These are phyloP conservation scores for Vitis hybrid DNA, from an alignment of 177 flowering plant genomes.

Conservation along the genomic window DNA sequence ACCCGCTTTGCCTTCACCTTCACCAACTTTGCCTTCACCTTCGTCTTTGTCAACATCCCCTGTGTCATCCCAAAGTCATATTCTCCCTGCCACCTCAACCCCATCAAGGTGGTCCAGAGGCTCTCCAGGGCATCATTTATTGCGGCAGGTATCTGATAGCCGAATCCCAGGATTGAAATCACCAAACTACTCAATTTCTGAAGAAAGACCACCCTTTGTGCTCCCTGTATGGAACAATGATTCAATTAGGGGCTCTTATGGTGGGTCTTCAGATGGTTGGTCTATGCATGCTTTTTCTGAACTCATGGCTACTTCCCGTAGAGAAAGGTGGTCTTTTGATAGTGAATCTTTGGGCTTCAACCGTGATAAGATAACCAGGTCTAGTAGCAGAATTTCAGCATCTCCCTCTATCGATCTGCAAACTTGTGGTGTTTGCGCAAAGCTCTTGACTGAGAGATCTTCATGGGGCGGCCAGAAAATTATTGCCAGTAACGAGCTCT, in stretches of 20 bases:
- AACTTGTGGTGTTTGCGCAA: conserved; percentile 59
- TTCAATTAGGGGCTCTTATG: conserved; percentile 46
- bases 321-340: conserved; percentile 77
- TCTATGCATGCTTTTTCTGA: conserved; percentile 66
- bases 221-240: conserved; percentile 50
- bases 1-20: conserved; percentile 26
- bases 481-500: conserved; percentile 34
- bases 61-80: conserved; percentile 31
- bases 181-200: conserved; percentile 42
- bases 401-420: conserved; percentile 41
- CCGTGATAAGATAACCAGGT: conserved; percentile 50
- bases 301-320: conserved; percentile 53
- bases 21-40: conserved; percentile 29
- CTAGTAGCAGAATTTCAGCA: conserved; percentile 34
- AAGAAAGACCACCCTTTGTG: conserved; percentile 39
- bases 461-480: conserved; percentile 56
- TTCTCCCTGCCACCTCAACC: conserved; percentile 40
- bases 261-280: conserved; percentile 77
- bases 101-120: conserved; percentile 39
- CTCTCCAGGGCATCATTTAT: conserved; percentile 43
- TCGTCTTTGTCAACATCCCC: conserved; percentile 47
- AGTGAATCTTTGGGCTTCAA: conserved; percentile 49
- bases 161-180: conserved; percentile 44
- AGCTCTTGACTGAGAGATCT: conserved; percentile 48
- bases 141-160: conserved; percentile 51